Evolutionary conservation across 768 basidiomycete genomes (phyloP), one percentile per base, ranked within the genome.

Genomic region (Tricholoma sp.): DNA sequence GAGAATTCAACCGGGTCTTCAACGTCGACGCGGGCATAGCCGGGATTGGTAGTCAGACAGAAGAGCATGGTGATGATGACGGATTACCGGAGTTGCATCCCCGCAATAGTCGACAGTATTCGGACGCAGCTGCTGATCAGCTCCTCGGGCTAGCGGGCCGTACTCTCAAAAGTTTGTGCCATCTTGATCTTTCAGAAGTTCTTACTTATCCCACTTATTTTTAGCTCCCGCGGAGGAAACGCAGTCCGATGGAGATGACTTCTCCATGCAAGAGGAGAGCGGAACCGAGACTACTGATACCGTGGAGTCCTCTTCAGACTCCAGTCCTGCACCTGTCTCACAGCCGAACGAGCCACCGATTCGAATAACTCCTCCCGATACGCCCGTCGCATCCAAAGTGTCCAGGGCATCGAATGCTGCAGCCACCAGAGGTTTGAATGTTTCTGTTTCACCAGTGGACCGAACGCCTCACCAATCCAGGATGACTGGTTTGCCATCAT

Each of bases 1-100:
- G 85, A 56, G 92, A 97, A 69, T 98, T 95, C 74, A 92, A 91
- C 63, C 83, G 86, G 14, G 94, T 96, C 19, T 97, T 97, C 78
- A 94, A 93, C 64, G 91, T 93, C 52, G 85, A 82, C 60, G 71
- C 68, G 21, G 76, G 72, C 45, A 79, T 74, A 31, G 10, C 31
- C 8, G 69, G 68, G n/a, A 71, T 60, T 37, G 59, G 53, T 37
- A 54, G 47, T 35, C 29, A 10, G 61, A 67, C 65, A 57, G 67
- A 57, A 41, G 68, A 72, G 52, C 66, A 68, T 58, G 52, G 50
- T n/a, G 65, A 60, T 19, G 64, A 57, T 5, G 70, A 63, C 54
- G 56, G 62, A 18, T 8, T 27, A 56, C 62, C 71, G 55, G 81
- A 79, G 21, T 69, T 73, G 39, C 77, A 79, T 66, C 83, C 85